phyloP scores from a whole-genome alignment of 768 basidiomycete species.

The Russula brevipes region DNA sequence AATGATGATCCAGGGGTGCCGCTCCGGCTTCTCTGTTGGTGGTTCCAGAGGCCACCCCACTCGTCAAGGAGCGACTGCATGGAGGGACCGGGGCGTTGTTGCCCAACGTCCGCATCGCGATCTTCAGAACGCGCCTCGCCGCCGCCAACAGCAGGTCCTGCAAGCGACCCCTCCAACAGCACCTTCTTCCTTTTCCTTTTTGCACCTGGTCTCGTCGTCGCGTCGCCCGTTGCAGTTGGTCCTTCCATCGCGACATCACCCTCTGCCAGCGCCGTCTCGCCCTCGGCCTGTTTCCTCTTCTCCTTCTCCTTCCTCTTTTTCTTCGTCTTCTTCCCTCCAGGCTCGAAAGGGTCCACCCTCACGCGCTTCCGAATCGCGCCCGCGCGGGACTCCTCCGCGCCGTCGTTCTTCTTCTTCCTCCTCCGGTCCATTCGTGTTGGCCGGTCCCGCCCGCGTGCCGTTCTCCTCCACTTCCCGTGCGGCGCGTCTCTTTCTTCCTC shows the following conservation, averaged over 20 bases:
- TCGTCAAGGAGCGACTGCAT: neutral
- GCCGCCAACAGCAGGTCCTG: constrained; percentile 22
- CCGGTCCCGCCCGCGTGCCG: constrained; percentile 18
- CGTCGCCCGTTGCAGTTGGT: neutral
- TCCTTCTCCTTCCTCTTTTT: constrained; percentile 43
- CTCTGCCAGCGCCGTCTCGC: neutral
- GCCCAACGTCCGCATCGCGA: neutral
- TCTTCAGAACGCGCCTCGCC: neutral
- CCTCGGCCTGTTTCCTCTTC: constrained; percentile 14
- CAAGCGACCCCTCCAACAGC: constrained; percentile 2
- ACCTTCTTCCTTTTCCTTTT: constrained; percentile 32
- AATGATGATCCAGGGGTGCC: neutral
- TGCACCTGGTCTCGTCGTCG: neutral
- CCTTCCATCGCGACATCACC: neutral
- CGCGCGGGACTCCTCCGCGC: constrained; percentile 45
- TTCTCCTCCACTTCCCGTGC: constrained; percentile 40
- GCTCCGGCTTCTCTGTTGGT: neutral
- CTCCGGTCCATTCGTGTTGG: constrained; percentile 19
- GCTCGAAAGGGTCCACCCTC: constrained; percentile 52
- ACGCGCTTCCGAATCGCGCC: constrained; percentile 55
- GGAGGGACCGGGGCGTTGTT: neutral
- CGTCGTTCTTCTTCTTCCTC: constrained; percentile 42
- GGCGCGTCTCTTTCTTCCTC: constrained; percentile 43
- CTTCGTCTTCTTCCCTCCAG: constrained; percentile 35
- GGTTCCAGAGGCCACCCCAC: neutral